Evolutionary conservation across 805 yeast species (phyloP), one percentile per base, ranked within the genome.

Genomic region (Myxozyma vanderwaltii): DNA sequence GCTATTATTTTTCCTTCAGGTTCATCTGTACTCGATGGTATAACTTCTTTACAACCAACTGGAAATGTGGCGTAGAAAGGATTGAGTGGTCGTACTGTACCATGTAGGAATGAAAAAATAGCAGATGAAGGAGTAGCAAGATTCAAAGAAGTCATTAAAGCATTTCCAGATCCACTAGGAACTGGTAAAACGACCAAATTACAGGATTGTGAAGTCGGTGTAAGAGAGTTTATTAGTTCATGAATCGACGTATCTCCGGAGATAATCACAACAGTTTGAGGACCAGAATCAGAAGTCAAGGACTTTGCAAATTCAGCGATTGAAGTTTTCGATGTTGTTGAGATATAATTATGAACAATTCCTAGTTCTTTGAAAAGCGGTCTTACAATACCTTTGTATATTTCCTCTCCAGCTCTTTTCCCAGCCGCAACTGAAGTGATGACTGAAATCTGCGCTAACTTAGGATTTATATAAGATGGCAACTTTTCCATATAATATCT

Each of bases 111-210:
- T 7, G 56, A 49, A 13, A 47, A 53, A 1, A 56, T 27, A 7
- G 61, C 59, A 7, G 45, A 31, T 7, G 39, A 4, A 13, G 77
- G 76, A 27, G 71, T 69, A 0, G 53, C 49, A 2, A 81, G 59
- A 0, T 82, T 84, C 1, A 85, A 65, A 0, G 96, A 86, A 24
- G 81, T 79, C 1, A 89, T 81, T 59, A 89, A 76, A 1, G 96
- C 91, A 70, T 91, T 91, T 0, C 96, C 97, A 0, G 96, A 86
- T 1, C 97, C 97, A 59, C 84, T 77, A 0, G 97, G 96, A 15
- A 91, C 70, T 17, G 76, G 58, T 8, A 58, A 63, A 4, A 75
- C 58, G 8, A 23, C 27, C 29, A 54, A 33, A 17, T 43, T 39
- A 19, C 33, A 17, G 3, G 56, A 12, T 8, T n/a, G 36, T 2